A percentile compares a stretch with the other conserved stretches of the same genome.
phyloP scores from a whole-genome alignment of 768 basidiomycete species.

The Aureoboletus auriporus region DNA sequence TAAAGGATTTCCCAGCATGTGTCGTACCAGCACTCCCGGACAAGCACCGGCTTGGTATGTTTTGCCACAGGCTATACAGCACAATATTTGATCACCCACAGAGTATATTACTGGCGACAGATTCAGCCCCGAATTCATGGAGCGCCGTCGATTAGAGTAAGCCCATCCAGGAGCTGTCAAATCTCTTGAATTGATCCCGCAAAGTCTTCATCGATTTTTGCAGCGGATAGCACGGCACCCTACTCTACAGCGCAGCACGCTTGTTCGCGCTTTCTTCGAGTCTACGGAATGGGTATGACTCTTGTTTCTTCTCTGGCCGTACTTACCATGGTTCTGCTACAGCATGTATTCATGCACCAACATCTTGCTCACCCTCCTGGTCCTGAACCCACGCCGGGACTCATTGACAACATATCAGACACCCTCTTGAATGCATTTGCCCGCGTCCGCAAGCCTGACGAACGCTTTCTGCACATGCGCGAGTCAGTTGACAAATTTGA shows the following conservation, averaged over 20 bases:
- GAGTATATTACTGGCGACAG: constrained; percentile 98
- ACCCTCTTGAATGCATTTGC: constrained; percentile 95
- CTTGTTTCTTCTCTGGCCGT: background rate
- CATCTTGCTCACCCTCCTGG: constrained; percentile 89
- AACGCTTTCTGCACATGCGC: constrained; percentile 89
- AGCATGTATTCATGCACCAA: constrained; percentile 98
- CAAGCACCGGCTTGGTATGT: constrained; percentile 91
- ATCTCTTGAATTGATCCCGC: constrained; percentile 2
- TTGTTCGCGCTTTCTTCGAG: constrained; percentile 92
- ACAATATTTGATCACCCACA: constrained; percentile 28
- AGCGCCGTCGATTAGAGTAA: constrained; percentile 84
- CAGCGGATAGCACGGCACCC: constrained; percentile 91
- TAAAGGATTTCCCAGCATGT: constrained; percentile 92
- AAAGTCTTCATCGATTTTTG: constrained; percentile 87
- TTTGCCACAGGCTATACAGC: background rate
- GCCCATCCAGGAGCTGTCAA: constrained; percentile 23
- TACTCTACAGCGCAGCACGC: constrained; percentile 84
- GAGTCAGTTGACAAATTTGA: constrained; percentile 95
- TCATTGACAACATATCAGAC: constrained; percentile 95
- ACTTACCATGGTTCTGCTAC: constrained; percentile 8
- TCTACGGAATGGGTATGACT: constrained; percentile 94
- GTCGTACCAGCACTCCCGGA: constrained; percentile 97
- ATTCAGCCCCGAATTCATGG: constrained; percentile 97
- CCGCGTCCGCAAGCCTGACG: constrained; percentile 94
- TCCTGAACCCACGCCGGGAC: constrained; percentile 70